phyloP scores from a whole-genome alignment of 345 rosid genomes.

The Brassica nigra region DNA sequence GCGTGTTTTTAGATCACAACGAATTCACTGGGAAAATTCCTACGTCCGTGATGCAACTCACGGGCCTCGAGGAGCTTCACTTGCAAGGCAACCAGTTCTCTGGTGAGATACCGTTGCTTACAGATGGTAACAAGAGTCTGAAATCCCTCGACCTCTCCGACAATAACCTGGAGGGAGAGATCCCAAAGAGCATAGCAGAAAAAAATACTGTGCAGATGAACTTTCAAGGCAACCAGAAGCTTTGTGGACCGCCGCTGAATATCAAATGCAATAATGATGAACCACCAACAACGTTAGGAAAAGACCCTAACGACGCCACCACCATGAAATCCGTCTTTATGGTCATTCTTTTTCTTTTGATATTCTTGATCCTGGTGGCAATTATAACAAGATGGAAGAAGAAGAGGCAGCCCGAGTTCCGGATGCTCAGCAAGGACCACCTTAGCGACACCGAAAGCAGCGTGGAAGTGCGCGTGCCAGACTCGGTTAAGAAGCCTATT shows the following conservation, averaged over 20 bases:
- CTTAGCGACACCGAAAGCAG: slow-evolving; percentile 42
- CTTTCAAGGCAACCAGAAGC: slow-evolving; percentile 51
- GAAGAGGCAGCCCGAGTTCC: slow-evolving; percentile 48
- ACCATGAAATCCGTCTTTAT: slow-evolving; percentile 22
- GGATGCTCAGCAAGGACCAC: slow-evolving; percentile 53
- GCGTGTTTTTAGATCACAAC: neutral
- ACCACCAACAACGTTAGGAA: neutral
- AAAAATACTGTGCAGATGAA: slow-evolving; percentile 39
- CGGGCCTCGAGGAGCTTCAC: slow-evolving; percentile 60
- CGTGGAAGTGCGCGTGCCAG: slow-evolving; percentile 46
- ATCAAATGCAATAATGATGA: slow-evolving; percentile 33
- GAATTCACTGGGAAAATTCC: slow-evolving; percentile 63
- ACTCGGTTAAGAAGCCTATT: slow-evolving; percentile 32
- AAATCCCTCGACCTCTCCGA: slow-evolving; percentile 39
- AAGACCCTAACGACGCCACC: neutral
- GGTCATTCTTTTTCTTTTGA: slow-evolving; percentile 27
- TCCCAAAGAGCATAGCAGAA: slow-evolving; percentile 50
- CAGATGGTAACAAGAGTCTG: slow-evolving; percentile 29
- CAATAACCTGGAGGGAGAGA: slow-evolving; percentile 57
- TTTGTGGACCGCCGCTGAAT: slow-evolving; percentile 56
- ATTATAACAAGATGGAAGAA: slow-evolving; percentile 29
- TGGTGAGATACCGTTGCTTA: slow-evolving; percentile 59
- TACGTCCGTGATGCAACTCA: slow-evolving; percentile 45
- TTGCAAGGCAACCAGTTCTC: slow-evolving; percentile 72
- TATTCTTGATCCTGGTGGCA: slow-evolving; percentile 37